Base-by-base conservation (phyloP, 306 rosid genomes). In the Vigna nakashimae region DNA sequence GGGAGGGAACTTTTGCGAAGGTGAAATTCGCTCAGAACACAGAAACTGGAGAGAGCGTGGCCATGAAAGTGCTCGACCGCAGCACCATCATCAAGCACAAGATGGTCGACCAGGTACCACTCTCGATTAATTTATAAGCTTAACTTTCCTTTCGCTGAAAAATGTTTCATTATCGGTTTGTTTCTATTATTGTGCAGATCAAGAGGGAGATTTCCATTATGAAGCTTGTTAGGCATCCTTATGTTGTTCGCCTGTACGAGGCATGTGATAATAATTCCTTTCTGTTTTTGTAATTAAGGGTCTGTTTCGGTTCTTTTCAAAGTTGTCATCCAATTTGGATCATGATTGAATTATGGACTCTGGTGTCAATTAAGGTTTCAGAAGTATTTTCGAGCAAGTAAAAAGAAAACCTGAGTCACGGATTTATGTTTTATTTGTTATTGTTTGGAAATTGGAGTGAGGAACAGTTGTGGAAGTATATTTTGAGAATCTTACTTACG, bases 181-280 rank as follows among this genome's bases (percentile, higher is more conserved):
- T 60, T 60, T 60, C 67, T 60, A 60, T 7, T 51, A n/a, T 70
- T 13, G 26, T 87, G 89, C 86, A 91, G 98, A 93, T 93, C 77
- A 91, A 93, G 90, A 91, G 91, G 86, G 97, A 93, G 91, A 91
- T 93, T 84, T 88, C 91, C 18, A 90, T 93, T 64, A 93, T 93
- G 98, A 93, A 91, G 87, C 97, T 90, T 57, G 98, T 91, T 60
- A 87, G 98, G 57, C 98, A 93, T 82, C 98, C 98, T 20, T 89
- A 83, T 62, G 85, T 93, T 65, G 98, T 90, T 82, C 95, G 98
- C 58, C 86, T 93, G 60, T 87, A 91, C 11, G 97, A 93, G 97
- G 98, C 75, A 88, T 55, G 91, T 16, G 59, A 40, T 60, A 7
- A 20, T 34, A 7, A 20, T 34, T 78, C 6, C 69, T 53, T 59